Percentiles rank a stretch among this genome's conserved stretches.
Conservation (phyloP, 2,329 filamentous ascomycete genomes). For the Periconia macrospinosa region DNA sequence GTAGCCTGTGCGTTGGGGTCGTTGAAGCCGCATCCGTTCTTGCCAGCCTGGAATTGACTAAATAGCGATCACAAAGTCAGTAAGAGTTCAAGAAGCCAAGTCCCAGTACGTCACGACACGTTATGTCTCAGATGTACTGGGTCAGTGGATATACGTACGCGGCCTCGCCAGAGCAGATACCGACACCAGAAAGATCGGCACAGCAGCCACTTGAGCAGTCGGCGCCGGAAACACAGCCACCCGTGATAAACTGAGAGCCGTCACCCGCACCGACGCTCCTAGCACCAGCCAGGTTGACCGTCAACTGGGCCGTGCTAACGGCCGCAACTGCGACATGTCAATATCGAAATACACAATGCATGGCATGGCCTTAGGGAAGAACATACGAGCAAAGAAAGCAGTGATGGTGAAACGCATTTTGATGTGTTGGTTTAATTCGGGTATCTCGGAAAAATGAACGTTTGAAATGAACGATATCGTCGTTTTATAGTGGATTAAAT, state of each 20-base stretch:
- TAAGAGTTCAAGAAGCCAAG: too few relatives aligned
- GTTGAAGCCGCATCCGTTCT: constrained; percentile 32
- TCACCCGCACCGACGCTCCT: constrained; percentile 30
- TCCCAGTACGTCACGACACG: too few relatives aligned
- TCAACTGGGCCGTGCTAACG: constrained; percentile 17
- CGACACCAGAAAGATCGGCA: constrained; percentile 22
- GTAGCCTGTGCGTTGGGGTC: constrained; percentile 30
- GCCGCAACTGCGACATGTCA: constrained; percentile 6
- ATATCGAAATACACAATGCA: too few relatives aligned
- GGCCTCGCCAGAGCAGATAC: constrained; percentile 33
- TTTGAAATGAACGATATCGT: background rate
- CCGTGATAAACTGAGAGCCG: constrained; percentile 34
- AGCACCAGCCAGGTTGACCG: constrained; percentile 30
- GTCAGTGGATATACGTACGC: background rate
- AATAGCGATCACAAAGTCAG: too few relatives aligned
- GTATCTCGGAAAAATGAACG: background rate
- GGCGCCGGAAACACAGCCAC: constrained; percentile 30
- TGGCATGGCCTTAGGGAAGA: background rate
- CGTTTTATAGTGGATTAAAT: constrained; percentile 2
- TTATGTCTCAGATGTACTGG: too few relatives aligned
- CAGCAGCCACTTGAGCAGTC: constrained; percentile 34
- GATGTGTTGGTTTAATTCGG: background rate
- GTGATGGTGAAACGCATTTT: constrained; percentile 25
- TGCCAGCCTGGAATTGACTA: constrained; percentile 26
- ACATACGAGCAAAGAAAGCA: constrained; percentile 16